Evolutionary conservation across 305 asterid species (phyloP).

Genomic region (Fraxinus sp.): DNA sequence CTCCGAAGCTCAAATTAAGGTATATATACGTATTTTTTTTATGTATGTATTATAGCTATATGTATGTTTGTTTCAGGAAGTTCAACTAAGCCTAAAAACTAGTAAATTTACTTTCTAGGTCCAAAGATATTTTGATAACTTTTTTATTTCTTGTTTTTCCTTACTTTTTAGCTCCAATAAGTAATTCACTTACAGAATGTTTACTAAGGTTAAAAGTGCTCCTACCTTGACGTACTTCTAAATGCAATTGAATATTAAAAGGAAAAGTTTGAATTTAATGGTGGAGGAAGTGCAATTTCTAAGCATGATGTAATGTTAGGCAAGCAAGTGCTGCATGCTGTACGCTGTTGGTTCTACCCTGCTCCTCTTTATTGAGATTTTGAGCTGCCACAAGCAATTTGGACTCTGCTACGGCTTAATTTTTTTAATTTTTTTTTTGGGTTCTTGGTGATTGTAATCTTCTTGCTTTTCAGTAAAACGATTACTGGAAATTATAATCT

Average conservation of each 20-base stretch:
- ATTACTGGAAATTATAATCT: background rate
- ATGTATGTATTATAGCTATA: background rate
- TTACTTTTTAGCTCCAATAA: background rate
- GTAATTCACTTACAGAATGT: background rate
- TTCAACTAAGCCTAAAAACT: background rate
- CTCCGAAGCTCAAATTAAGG: constrained; percentile 23
- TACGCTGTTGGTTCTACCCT: background rate
- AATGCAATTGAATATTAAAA: background rate
- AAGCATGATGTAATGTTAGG: background rate
- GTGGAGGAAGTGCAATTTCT: constrained; percentile 7
- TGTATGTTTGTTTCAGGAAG: background rate
- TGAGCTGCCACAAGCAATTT: constrained; percentile 7
- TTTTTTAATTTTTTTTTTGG: background rate
- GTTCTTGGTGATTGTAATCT: background rate
- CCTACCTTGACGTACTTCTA: background rate
- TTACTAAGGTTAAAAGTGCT: background rate
- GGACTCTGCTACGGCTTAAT: background rate
- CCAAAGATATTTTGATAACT: background rate
- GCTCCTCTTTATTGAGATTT: background rate
- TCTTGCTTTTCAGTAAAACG: background rate
- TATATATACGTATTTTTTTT: background rate
- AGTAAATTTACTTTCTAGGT: background rate
- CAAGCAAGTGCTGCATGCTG: background rate
- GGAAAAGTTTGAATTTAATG: background rate
- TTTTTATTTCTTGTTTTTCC: background rate